Conservation (phyloP, 2,329 filamentous ascomycete genomes). For the Sporothrix schenckii region DNA sequence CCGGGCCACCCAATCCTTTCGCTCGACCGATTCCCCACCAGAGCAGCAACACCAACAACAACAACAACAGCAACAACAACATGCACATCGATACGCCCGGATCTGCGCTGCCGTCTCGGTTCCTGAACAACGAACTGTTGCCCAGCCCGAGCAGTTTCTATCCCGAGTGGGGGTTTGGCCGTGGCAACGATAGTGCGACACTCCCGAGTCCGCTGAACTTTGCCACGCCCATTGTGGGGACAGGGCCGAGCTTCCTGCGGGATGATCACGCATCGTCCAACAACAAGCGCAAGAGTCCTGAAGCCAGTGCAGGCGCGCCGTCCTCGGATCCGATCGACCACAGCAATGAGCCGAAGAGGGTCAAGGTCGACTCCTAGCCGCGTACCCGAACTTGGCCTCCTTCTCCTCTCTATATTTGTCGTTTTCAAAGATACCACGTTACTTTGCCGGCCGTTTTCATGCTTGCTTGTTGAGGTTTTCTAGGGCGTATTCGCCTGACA, state of each 20-base stretch:
- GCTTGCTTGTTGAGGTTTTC: neutral
- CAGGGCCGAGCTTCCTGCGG: slow-evolving; percentile 64
- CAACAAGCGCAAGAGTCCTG: slow-evolving; percentile 62
- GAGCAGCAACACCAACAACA: neutral
- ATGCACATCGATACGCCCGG: slow-evolving; percentile 78
- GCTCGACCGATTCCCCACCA: slow-evolving; percentile 80
- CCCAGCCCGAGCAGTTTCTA: slow-evolving; percentile 93
- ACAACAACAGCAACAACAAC: slow-evolving; percentile 43
- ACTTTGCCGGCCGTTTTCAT: neutral
- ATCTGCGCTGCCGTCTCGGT: slow-evolving; percentile 89
- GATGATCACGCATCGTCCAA: slow-evolving; percentile 50
- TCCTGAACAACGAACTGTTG: slow-evolving; percentile 83
- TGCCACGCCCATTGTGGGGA: slow-evolving; percentile 72
- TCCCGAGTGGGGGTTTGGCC: slow-evolving; percentile 79
- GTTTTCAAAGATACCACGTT: slow-evolving; percentile 27
- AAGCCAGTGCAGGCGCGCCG: slow-evolving; percentile 49
- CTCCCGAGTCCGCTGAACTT: slow-evolving; percentile 92
- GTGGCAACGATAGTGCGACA: slow-evolving; percentile 74
- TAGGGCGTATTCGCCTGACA: neutral
- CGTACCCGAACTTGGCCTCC: neutral
- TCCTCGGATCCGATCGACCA: slow-evolving; percentile 49
- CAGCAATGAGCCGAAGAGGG: slow-evolving; percentile 55
- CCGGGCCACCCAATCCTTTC: slow-evolving; percentile 93
- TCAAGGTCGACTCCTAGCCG: slow-evolving; percentile 53
- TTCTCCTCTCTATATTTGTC: slow-evolving; percentile 2